A percentile compares a stretch with the other conserved stretches of the same genome.
Conservation (phyloP, 805 yeast species). For the Saturnispora mendoncae region DNA sequence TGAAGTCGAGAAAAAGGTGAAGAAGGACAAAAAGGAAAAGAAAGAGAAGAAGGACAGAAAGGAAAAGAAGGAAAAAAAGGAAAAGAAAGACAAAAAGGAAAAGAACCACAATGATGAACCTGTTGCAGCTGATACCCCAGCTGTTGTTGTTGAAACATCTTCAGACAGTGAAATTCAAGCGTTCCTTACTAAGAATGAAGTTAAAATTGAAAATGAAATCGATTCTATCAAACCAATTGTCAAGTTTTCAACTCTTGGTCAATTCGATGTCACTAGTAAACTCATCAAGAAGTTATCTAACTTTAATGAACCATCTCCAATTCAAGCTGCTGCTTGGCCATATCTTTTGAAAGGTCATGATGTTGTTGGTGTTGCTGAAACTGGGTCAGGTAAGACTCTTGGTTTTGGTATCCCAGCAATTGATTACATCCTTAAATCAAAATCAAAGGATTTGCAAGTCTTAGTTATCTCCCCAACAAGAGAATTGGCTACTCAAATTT, state of each 20-base stretch:
- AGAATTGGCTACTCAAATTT: slow-evolving; percentile 91
- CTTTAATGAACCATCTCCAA: slow-evolving; percentile 90
- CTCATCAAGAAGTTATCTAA: slow-evolving; percentile 54
- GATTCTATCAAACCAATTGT: slow-evolving; percentile 58
- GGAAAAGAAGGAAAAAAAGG: slow-evolving; percentile 32
- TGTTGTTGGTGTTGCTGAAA: slow-evolving; percentile 90
- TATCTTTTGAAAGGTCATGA: slow-evolving; percentile 64
- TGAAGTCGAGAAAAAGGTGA: slow-evolving; percentile 16
- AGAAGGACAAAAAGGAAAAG: slow-evolving; percentile 27
- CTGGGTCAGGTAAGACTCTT: slow-evolving; percentile 95
- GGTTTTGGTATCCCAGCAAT: slow-evolving; percentile 98
- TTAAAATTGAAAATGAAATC: slow-evolving; percentile 62
- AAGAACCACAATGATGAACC: slow-evolving; percentile 12
- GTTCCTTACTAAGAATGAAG: slow-evolving; percentile 65
- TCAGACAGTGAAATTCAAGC: slow-evolving; percentile 49
- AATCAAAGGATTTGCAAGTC: slow-evolving; percentile 52
- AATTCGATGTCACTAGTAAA: slow-evolving; percentile 38
- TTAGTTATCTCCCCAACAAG: slow-evolving; percentile 93
- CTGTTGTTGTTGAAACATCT: slow-evolving; percentile 5
- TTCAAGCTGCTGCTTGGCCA: slow-evolving; percentile 74
- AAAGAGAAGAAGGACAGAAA: slow-evolving; percentile 33
- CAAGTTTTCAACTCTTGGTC: slow-evolving; percentile 49
- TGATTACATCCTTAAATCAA: slow-evolving; percentile 45
- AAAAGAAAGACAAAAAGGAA: slow-evolving; percentile 22
- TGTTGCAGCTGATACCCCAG: background rate